Conservation (phyloP, 2,329 filamentous ascomycete species). For the Elsinoe batatas region DNA sequence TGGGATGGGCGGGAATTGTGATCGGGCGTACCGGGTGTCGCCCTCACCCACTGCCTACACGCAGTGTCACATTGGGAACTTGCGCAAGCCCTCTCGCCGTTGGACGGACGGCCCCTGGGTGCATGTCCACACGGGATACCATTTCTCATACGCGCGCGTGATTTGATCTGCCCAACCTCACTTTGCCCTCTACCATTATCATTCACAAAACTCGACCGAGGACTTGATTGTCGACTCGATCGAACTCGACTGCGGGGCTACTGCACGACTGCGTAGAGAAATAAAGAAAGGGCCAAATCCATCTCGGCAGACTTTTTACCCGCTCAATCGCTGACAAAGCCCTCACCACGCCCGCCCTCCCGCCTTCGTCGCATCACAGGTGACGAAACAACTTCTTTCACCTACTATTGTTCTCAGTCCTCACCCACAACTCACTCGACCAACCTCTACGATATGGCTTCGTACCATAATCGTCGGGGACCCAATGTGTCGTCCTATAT, state of each 20-base stretch:
- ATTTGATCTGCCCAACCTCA: not conserved
- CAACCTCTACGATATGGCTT: conserved; percentile 47
- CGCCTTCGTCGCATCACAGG: not conserved
- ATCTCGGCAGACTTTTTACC: not conserved
- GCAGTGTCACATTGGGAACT: no score
- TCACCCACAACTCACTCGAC: not conserved
- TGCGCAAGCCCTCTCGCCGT: not conserved
- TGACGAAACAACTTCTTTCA: conserved; percentile 8
- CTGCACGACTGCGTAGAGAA: not conserved
- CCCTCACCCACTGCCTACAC: no score
- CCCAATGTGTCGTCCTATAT: conserved; percentile 88
- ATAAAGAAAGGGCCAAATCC: no score
- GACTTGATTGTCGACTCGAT: conserved; percentile 9
- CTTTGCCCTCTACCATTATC: not conserved
- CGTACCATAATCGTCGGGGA: conserved; percentile 64
- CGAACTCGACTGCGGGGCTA: conserved; percentile 8
- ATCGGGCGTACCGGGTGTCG: not conserved
- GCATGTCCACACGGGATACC: not conserved
- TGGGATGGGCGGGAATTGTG: not conserved
- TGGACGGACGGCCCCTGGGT: not conserved
- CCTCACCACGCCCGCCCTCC: not conserved
- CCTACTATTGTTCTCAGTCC: not conserved
- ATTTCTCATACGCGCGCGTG: not conserved
- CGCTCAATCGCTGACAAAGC: conserved; percentile 6
- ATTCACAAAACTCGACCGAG: not conserved